Conservation (phyloP, 768 basidiomycete genomes). For the Clitopilus hobsonii region DNA sequence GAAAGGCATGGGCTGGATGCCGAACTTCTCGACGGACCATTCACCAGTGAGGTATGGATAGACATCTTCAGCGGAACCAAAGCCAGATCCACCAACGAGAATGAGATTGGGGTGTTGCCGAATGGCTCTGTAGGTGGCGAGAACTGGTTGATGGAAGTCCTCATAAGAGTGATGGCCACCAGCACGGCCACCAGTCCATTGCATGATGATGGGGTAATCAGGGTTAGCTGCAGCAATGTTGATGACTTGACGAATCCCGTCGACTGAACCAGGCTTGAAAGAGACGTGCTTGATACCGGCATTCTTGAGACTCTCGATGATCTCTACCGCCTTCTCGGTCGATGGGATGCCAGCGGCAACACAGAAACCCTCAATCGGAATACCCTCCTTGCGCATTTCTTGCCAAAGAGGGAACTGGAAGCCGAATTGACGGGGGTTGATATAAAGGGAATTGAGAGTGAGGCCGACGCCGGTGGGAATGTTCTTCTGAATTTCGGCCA, state of each 20-base stretch:
- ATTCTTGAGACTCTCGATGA: conserved; percentile 75
- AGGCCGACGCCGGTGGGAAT: conserved; percentile 88
- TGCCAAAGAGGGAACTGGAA: conserved; percentile 99
- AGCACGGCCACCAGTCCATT: conserved; percentile 99
- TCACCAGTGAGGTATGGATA: conserved; percentile 98
- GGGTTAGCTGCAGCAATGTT: conserved; percentile 93
- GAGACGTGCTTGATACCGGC: conserved; percentile 95
- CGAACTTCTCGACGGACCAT: conserved; percentile 82
- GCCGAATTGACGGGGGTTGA: conserved; percentile 94
- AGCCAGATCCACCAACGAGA: conserved; percentile 92
- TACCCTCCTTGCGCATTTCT: conserved; percentile 92
- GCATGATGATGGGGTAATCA: conserved; percentile 94
- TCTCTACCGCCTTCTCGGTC: conserved; percentile 96
- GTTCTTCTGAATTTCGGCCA: conserved; percentile 84
- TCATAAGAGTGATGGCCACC: conserved; percentile 99
- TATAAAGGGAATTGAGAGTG: conserved; percentile 93
- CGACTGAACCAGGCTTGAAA: conserved; percentile 98
- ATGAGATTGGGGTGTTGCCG: conserved; percentile 85
- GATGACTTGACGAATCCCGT: conserved; percentile 95
- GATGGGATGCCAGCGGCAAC: conserved; percentile 96
- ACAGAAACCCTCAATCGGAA: conserved; percentile 98
- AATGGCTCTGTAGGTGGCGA: conserved; percentile 86
- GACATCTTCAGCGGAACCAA: conserved; percentile 90
- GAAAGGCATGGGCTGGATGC: conserved; percentile 94
- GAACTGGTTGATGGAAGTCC: conserved; percentile 95